Conservation (phyloP, 768 basidiomycete genomes). For the Krasilnikovozyma curviuscula region DNA sequence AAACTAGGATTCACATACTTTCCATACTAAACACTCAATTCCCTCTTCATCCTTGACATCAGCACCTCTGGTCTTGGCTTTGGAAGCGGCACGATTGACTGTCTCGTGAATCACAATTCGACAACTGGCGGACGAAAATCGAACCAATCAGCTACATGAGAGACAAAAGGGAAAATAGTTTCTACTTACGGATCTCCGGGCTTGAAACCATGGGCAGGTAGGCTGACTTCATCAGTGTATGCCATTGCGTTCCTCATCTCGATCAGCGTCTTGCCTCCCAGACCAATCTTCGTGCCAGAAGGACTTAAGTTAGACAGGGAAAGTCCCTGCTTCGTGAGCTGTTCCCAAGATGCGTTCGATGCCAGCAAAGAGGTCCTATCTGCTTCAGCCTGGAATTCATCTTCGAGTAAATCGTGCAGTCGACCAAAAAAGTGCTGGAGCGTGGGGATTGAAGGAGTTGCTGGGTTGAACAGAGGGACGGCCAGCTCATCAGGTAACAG, state of each 20-base stretch:
- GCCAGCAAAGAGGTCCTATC: slow-evolving; percentile 57
- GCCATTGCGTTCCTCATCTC: background rate
- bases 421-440: slow-evolving; percentile 40
- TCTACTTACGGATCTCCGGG: slow-evolving; percentile 54
- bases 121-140: background rate
- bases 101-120: background rate
- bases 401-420: slow-evolving; percentile 44
- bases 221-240: slow-evolving; percentile 18
- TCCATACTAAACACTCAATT: slow-evolving; percentile 70
- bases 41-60: slow-evolving; percentile 28
- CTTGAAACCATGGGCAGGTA: slow-evolving; percentile 79
- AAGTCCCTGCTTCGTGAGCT: slow-evolving; percentile 75
- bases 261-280: slow-evolving; percentile 66
- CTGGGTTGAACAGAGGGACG: too few relatives aligned
- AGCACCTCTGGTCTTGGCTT: slow-evolving; percentile 28
- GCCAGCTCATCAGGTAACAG: too few relatives aligned
- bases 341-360: slow-evolving; percentile 59
- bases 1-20: slow-evolving; percentile 30
- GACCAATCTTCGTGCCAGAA: slow-evolving; percentile 52
- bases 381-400: slow-evolving; percentile 69
- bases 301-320: slow-evolving; percentile 24
- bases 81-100: slow-evolving; percentile 18
- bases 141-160: background rate
- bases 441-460: slow-evolving; percentile 12
- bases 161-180: background rate